Evolutionary conservation across 2,329 filamentous ascomycete species (phyloP).

Genomic region (Ophioceras dolichostomum): DNA sequence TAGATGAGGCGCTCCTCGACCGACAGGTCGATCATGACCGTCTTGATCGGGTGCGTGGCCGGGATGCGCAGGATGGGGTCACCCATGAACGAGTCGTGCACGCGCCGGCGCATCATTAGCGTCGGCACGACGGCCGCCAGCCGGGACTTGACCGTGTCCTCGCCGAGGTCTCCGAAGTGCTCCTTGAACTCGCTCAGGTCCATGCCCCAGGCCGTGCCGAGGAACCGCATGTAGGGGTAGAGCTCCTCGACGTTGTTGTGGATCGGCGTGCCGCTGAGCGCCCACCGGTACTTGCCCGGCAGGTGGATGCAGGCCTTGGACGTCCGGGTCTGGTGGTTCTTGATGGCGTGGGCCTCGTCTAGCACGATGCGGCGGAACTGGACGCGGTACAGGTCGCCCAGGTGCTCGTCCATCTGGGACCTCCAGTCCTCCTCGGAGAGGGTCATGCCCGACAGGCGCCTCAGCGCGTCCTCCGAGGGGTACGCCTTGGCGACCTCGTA

Average conservation of each 20-base stretch:
- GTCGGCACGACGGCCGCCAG: slow-evolving; percentile 6
- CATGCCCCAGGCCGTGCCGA: slow-evolving; percentile 6
- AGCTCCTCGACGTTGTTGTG: slow-evolving; percentile 13
- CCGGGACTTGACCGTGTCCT: background rate
- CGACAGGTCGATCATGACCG: slow-evolving; percentile 12
- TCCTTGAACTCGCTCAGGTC: slow-evolving; percentile 4
- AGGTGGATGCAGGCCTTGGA: slow-evolving; percentile 12
- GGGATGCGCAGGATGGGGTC: slow-evolving; percentile 14
- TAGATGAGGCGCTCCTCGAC: slow-evolving; percentile 11
- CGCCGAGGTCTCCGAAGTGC: slow-evolving; percentile 7
- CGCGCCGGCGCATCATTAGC: slow-evolving; percentile 2
- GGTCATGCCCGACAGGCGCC: background rate
- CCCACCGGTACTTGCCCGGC: slow-evolving; percentile 19
- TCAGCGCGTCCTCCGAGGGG: background rate
- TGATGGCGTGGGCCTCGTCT: slow-evolving; percentile 45
- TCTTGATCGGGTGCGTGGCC: slow-evolving; percentile 2
- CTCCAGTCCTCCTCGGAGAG: slow-evolving; percentile 1
- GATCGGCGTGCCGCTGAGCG: slow-evolving; percentile 22
- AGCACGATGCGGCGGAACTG: slow-evolving; percentile 39
- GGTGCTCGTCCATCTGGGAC: slow-evolving; percentile 12
- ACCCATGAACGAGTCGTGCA: slow-evolving; percentile 15
- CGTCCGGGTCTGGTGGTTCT: slow-evolving; percentile 25
- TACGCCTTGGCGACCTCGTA: slow-evolving; percentile 11
- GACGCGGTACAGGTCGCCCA: slow-evolving; percentile 23
- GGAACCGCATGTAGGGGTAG: slow-evolving; percentile 6